Evolutionary conservation across 2,329 filamentous ascomycete genomes (phyloP).

Genomic region (Beauveria brongniartii): DNA sequence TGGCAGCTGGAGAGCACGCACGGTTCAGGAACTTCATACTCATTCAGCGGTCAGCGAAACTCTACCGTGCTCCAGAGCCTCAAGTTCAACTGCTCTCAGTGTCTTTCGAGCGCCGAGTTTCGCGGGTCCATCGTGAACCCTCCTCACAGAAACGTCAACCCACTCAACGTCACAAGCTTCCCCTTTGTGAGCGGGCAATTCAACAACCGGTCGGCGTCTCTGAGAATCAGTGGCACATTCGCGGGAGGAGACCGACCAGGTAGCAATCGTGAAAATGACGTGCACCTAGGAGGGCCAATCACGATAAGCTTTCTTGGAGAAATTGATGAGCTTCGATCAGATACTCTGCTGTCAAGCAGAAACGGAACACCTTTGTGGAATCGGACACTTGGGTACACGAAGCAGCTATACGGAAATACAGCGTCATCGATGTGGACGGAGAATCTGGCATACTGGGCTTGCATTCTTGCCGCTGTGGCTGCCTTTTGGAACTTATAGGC

Average conservation of each 20-base stretch:
- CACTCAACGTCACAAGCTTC: slow-evolving; percentile 1
- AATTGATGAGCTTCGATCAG: slow-evolving; percentile 1
- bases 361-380: slow-evolving; percentile 1
- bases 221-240: neutral
- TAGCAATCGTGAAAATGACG: neutral
- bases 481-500: neutral
- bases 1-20: neutral
- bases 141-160: neutral
- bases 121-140: neutral
- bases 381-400: neutral
- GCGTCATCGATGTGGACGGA: neutral
- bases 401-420: neutral
- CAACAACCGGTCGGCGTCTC: neutral
- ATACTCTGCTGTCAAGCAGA: neutral
- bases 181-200: neutral
- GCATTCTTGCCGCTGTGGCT: neutral
- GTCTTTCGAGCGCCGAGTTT: neutral
- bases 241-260: neutral
- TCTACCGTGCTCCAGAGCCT: neutral
- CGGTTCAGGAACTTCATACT: neutral
- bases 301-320: slow-evolving; percentile 2
- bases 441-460: neutral
- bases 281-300: slow-evolving; percentile 2
- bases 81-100: slow-evolving; percentile 1
- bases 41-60: neutral